phyloP scores from a whole-genome alignment of 331 rosid species.

The Cydonia oblonga region DNA sequence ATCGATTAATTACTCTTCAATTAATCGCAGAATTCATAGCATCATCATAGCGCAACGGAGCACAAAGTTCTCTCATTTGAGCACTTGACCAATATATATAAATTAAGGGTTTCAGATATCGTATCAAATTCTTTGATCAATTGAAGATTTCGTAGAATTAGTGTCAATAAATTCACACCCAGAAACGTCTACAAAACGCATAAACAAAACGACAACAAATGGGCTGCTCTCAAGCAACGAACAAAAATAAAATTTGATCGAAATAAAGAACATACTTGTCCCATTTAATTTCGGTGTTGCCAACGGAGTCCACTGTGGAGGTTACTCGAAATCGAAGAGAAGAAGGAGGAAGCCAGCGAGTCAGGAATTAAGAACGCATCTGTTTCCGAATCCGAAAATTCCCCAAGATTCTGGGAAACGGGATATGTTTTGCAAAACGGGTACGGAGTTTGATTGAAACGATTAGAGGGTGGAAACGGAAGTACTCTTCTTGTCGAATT shows the following conservation, averaged over 20 bases:
- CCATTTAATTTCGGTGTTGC: slow-evolving; percentile 87
- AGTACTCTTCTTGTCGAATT: neutral
- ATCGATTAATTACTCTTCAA: too few species aligned
- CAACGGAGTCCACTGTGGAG: slow-evolving; percentile 51
- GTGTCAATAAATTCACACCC: too few species aligned
- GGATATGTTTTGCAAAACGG: too few species aligned
- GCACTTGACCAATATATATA: neutral
- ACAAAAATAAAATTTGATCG: neutral
- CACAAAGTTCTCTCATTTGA: neutral
- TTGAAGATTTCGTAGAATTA: neutral
- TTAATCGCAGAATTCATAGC: too few species aligned
- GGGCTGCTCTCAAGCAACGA: neutral
- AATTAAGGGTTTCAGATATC: neutral
- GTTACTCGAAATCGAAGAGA: neutral
- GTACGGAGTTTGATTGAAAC: neutral
- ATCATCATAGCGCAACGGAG: too few species aligned
- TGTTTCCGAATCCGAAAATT: neutral
- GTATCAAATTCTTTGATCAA: neutral
- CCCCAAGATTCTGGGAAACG: neutral
- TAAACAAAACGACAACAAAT: neutral
- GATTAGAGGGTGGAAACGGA: neutral
- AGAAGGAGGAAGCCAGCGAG: neutral
- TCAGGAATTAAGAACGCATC: slow-evolving; percentile 15
- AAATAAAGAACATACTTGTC: slow-evolving; percentile 52
- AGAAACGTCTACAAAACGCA: too few species aligned